These are phyloP conservation scores for Cryomyces minteri DNA, from an alignment of 495 filamentous ascomycete species.

Conservation along the genomic window DNA sequence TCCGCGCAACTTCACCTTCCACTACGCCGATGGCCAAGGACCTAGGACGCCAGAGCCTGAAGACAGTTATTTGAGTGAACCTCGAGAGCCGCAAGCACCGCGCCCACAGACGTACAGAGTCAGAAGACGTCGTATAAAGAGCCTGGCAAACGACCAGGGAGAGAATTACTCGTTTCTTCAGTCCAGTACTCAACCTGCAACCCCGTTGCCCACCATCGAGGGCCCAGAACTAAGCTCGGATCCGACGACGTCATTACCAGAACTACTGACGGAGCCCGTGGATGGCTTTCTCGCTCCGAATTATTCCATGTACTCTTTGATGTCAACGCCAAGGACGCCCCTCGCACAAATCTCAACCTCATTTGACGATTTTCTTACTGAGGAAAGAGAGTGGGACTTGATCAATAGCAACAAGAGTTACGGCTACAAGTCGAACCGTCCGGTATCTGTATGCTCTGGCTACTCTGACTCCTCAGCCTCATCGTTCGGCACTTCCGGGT, in stretches of 20 bases:
- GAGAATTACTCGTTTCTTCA: constrained; percentile 5
- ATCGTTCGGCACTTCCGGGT: constrained; percentile 44
- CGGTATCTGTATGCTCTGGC: constrained; percentile 39
- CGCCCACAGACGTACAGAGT: constrained; percentile 32
- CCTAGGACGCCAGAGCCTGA: constrained; percentile 42
- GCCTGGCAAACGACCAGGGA: constrained; percentile 19
- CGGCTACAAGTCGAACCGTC: constrained; percentile 27
- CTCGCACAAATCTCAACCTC: constrained; percentile 31
- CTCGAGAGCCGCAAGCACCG: constrained; percentile 25
- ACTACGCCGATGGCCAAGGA: constrained; percentile 30
- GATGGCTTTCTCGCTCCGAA: constrained; percentile 30
- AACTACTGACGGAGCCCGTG: constrained; percentile 8
- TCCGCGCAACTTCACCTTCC: constrained; percentile 45
- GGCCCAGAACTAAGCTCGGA: constrained; percentile 21
- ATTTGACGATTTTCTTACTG: constrained; percentile 10
- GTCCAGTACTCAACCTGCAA: not conserved
- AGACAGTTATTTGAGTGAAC: constrained; percentile 15
- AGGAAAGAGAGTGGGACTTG: constrained; percentile 4
- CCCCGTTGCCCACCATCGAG: constrained; percentile 41
- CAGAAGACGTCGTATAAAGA: constrained; percentile 20
- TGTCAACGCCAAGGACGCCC: constrained; percentile 44
- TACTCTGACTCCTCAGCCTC: constrained; percentile 53
- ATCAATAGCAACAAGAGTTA: constrained; percentile 4
- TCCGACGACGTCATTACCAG: constrained; percentile 7
- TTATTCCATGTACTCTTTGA: constrained; percentile 23